These are phyloP conservation scores for Hsuehochloa calcarea DNA, from an alignment of 176 grass and related monocot species.

Conservation along the genomic window DNA sequence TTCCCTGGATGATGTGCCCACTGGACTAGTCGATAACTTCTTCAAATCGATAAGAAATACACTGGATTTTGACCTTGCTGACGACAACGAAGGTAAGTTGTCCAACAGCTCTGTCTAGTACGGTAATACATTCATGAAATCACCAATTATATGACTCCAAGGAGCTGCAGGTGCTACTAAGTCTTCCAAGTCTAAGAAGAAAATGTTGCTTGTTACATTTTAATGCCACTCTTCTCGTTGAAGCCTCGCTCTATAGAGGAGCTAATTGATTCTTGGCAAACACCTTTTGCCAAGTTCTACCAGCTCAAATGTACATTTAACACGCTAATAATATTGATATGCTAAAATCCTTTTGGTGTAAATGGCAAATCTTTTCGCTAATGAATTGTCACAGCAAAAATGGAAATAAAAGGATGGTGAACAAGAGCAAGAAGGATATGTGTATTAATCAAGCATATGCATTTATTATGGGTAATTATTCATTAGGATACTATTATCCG, in stretches of 20 bases:
- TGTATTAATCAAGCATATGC: not conserved
- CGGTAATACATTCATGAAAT: not conserved
- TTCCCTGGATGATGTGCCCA: constrained; percentile 83
- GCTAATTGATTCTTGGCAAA: not conserved
- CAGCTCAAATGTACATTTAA: not conserved
- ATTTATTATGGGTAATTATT: not conserved
- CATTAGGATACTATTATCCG: not conserved
- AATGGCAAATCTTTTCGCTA: not conserved
- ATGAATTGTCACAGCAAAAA: not conserved
- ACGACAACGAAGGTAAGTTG: constrained; percentile 69
- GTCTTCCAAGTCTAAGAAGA: not conserved
- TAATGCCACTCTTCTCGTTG: not conserved
- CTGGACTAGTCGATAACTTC: constrained; percentile 65
- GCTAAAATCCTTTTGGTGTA: not conserved
- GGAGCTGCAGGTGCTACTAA: not conserved
- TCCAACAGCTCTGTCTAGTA: not conserved
- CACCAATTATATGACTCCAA: not conserved
- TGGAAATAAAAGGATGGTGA: not conserved
- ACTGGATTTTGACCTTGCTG: constrained; percentile 88
- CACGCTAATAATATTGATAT: not conserved
- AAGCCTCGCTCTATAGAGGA: not conserved
- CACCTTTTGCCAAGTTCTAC: not conserved
- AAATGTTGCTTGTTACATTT: not conserved
- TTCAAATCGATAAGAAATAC: constrained; percentile 90
- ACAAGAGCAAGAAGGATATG: not conserved